Evolutionary conservation across 1,284 basidiomycete species (phyloP).

Genomic region (Sanghuangporus weigelae): DNA sequence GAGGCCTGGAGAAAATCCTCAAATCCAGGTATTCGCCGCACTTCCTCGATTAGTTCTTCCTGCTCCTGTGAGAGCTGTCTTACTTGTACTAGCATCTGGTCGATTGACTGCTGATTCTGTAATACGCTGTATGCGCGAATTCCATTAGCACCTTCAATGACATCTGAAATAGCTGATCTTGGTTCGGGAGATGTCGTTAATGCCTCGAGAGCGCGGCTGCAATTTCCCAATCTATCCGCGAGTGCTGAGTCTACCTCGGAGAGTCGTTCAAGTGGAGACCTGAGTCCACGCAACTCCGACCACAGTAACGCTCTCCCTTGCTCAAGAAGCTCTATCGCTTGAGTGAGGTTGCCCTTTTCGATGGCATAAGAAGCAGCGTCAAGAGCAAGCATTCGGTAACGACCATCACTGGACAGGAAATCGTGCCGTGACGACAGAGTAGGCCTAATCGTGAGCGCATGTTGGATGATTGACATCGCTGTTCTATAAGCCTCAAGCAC

Average conservation of each 20-base stretch:
- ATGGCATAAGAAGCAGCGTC: not conserved
- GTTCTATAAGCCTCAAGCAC: not conserved
- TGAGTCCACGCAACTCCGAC: not conserved
- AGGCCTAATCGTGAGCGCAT: not conserved
- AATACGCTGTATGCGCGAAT: not conserved
- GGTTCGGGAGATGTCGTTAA: not conserved
- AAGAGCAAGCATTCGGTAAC: not conserved
- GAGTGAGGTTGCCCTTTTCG: not conserved
- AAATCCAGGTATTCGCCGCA: constrained; percentile 13
- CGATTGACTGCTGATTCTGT: not conserved
- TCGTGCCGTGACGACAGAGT: not conserved
- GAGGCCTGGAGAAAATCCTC: constrained; percentile 5
- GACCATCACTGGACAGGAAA: not conserved
- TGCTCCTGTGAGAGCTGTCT: not conserved
- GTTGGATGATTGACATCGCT: not conserved
- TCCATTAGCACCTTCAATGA: not conserved
- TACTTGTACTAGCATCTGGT: not conserved
- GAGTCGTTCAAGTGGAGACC: not conserved
- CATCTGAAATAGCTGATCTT: not conserved
- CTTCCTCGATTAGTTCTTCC: not conserved
- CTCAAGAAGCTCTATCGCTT: constrained; percentile 3
- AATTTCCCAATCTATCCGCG: not conserved
- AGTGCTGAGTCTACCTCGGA: not conserved
- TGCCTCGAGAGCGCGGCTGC: not conserved
- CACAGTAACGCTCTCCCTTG: constrained; percentile 4